Evolutionary conservation across 2,329 filamentous ascomycete species (phyloP), one percentile per base, ranked within the genome.

Genomic region (Botrytis fabae): DNA sequence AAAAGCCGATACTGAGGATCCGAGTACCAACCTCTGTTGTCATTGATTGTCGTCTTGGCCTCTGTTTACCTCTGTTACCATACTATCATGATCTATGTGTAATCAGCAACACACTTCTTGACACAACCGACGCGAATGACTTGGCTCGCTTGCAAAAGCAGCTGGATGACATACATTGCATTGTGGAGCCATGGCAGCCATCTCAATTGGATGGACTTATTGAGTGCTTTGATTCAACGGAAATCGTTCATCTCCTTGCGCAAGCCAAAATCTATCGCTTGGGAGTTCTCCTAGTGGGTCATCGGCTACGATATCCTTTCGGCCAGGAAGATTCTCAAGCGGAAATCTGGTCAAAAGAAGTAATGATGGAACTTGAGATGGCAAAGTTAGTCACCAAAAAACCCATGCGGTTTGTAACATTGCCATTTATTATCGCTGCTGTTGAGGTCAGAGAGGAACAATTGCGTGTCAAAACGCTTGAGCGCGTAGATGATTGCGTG

Each of bases 401-500:
- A 70, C 71, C 74, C 16, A 68, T 79, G 25, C 75, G 75, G 28
- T 80, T 70, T 74, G 77, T 80, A 69, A 79, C 78, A 7, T 51
- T 80, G 35, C 79, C 78, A 69, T 80, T 78, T 64, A 72, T 80
- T 28, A 68, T 68, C 28, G 32, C 65, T 54, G 46, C 65, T 3
- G 65, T 40, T 54, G 46, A 54, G 18, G 25, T 51, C 22, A 46
- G 32, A 68, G 46, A 40, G 1, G 7, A 22, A 12, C 28, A 10
- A 6, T 18, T 20, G 14, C 65, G 46, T 5, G 20, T 42, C 22
- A 68, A 38, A 5, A 54, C 16, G 25, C 46, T 68, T 18, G 72
- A 76, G 57, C 25, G 66, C 69, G 77, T 78, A 32, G 74, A 76
- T 28, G 62, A 78, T 97, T 98, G 75, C 32, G 77, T 80, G 2